These are phyloP conservation scores for Dendrobium catenatum DNA, from an alignment of 106 monocot genomes.

Conservation along the genomic window DNA sequence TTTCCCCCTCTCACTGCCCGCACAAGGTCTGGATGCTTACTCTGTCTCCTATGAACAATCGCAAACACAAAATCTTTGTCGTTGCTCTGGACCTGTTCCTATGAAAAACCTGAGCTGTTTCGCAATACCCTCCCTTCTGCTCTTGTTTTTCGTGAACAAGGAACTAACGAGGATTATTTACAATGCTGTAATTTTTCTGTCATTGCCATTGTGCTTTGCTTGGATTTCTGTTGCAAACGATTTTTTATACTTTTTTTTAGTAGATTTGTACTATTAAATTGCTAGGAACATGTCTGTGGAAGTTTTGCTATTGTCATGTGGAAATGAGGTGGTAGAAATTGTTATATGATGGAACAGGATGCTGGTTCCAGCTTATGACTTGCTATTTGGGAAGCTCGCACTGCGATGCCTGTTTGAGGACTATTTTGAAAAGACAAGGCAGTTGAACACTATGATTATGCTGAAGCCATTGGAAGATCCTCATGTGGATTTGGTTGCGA, in stretches of 20 bases:
- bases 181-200: background rate
- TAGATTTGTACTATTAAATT: background rate
- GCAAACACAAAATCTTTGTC: background rate
- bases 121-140: background rate
- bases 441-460: constrained; percentile 63
- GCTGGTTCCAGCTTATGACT: constrained; percentile 85
- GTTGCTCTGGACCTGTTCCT: background rate
- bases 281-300: background rate
- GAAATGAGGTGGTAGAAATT: background rate
- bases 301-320: background rate
- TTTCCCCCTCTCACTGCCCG: constrained; percentile 95
- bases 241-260: background rate
- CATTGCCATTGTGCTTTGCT: background rate
- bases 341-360: constrained; percentile 40
- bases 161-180: background rate
- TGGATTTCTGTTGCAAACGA: background rate
- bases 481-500: constrained; percentile 82
- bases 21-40: constrained; percentile 41
- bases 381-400: constrained; percentile 82
- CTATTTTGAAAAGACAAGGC: constrained; percentile 66
- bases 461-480: constrained; percentile 84
- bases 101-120: background rate
- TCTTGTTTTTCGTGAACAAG: background rate
- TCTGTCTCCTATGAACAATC: background rate
- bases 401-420: constrained; percentile 77